Evolutionary conservation across 352 stramenopile species (phyloP).

Genomic region (Pythium insidiosum): DNA sequence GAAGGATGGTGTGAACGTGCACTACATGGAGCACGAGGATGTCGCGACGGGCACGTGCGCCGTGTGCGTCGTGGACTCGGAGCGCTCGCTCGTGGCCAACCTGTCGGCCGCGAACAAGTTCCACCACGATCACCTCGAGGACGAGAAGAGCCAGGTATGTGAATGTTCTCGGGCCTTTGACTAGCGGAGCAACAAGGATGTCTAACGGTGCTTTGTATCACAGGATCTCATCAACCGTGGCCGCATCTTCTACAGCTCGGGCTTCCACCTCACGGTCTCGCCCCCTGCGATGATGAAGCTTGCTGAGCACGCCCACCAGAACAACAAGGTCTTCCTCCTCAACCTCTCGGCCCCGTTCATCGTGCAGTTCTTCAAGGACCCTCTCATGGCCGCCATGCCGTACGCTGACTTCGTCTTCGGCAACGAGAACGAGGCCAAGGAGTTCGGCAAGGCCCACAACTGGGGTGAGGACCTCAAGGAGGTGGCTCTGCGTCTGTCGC

Average conservation of each 20-base stretch:
- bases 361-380: constrained; percentile 97
- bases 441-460: constrained; percentile 89
- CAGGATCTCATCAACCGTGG: constrained; percentile 92
- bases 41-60: constrained; percentile 97
- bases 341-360: constrained; percentile 99
- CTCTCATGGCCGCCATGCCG: constrained; percentile 89
- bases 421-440: constrained; percentile 97
- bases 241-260: constrained; percentile 96
- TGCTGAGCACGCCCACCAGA: constrained; percentile 88
- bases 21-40: constrained; percentile 95
- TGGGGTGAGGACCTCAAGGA: constrained; percentile 85
- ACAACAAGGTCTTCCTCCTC: constrained; percentile 94
- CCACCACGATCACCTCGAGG: constrained; percentile 84
- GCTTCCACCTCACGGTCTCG: constrained; percentile 98
- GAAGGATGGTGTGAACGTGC: constrained; percentile 92
- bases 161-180: too few species aligned
- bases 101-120: constrained; percentile 98
- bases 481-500: constrained; percentile 91
- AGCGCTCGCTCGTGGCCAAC: constrained; percentile 97
- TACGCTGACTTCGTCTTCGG: constrained; percentile 98
- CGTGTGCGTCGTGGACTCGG: constrained; percentile 93
- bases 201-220: too few species aligned
- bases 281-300: constrained; percentile 89
- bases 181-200: too few species aligned
- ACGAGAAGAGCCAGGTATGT: constrained; percentile 81